These are phyloP conservation scores for Micractinium conductrix DNA, from an alignment of 139 green algal species.

Conservation along the genomic window DNA sequence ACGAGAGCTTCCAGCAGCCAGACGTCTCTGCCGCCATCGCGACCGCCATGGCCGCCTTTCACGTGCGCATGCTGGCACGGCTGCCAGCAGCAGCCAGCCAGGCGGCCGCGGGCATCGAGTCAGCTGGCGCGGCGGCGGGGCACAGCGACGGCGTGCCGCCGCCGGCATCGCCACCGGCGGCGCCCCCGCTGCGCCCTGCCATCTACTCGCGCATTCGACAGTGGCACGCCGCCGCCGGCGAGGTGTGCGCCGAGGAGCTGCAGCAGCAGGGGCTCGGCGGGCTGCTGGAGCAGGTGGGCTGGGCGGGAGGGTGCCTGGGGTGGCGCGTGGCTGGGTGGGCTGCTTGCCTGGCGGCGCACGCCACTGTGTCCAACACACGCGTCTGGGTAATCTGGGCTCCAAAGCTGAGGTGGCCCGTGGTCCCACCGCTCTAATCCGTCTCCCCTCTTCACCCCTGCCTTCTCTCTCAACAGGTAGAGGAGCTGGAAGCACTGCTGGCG, in stretches of 20 bases:
- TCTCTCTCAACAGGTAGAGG: neutral
- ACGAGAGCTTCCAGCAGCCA: slow-evolving; percentile 41
- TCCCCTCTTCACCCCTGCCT: neutral
- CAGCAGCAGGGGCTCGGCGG: slow-evolving; percentile 10
- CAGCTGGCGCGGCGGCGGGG: neutral
- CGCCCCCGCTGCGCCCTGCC: neutral
- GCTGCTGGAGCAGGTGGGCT: slow-evolving; percentile 15
- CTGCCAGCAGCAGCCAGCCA: neutral
- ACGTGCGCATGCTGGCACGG: slow-evolving; percentile 50
- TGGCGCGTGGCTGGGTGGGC: neutral
- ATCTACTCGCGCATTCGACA: slow-evolving; percentile 20
- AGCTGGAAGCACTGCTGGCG: neutral
- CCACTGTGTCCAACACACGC: no score
- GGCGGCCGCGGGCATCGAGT: neutral
- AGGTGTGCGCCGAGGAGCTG: slow-evolving; percentile 4
- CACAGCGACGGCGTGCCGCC: neutral
- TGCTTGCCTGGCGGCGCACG: no score
- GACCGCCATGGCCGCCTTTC: slow-evolving; percentile 61
- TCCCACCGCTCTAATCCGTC: neutral
- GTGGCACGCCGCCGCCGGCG: slow-evolving; percentile 18
- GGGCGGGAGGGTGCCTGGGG: neutral
- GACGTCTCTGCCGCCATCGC: slow-evolving; percentile 54
- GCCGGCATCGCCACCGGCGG: no score
- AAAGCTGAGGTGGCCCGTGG: no score
- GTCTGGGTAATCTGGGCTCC: no score